phyloP scores from a whole-genome alignment of 2,329 filamentous ascomycete species.

The Apiospora malaysiana region DNA sequence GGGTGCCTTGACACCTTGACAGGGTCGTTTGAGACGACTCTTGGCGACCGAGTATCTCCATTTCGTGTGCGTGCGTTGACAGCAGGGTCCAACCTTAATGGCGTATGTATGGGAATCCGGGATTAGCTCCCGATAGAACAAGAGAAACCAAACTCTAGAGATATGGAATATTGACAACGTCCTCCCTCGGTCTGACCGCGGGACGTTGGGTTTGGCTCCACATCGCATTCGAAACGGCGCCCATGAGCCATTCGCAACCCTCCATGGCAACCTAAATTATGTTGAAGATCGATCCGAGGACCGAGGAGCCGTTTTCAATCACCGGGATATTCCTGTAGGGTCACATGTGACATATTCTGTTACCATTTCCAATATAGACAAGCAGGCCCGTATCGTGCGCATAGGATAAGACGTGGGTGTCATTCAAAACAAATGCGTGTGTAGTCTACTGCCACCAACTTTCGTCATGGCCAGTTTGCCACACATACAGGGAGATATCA shows the following conservation, averaged over 20 bases:
- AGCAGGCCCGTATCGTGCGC: no score
- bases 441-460: background rate
- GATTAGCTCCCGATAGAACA: background rate
- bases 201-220: background rate
- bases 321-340: background rate
- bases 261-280: background rate
- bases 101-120: background rate
- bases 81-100: background rate
- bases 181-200: background rate
- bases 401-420: no score
- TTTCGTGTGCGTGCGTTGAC: background rate
- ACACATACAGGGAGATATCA: background rate
- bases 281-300: background rate
- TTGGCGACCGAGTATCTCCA: background rate
- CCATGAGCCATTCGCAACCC: background rate
- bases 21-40: background rate
- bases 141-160: background rate
- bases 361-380: no score
- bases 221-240: slow-evolving; percentile 1
- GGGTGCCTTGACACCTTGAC: background rate
- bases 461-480: background rate
- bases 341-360: no score
- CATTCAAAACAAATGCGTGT: background rate
- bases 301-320: background rate
- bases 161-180: background rate